phyloP scores from a whole-genome alignment of 1,284 basidiomycete species.

The Lentinus polychrous region DNA sequence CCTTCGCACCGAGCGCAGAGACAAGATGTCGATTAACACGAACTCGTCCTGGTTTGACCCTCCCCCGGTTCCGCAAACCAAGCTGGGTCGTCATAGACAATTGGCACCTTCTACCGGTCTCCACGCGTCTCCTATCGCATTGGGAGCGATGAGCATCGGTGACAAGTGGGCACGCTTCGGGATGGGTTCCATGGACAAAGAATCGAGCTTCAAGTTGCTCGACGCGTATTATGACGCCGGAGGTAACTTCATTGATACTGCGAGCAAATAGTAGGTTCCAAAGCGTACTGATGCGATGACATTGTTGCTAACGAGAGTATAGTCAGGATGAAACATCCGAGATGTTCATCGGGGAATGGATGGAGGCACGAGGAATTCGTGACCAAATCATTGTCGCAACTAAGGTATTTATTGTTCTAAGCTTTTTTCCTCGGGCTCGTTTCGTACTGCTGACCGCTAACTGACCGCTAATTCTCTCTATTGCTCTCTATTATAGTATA shows the following conservation, averaged over 20 bases:
- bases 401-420: slow-evolving; percentile 14
- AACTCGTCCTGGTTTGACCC: too few relatives aligned
- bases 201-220: slow-evolving; percentile 34
- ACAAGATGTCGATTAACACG: too few relatives aligned
- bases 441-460: too few relatives aligned
- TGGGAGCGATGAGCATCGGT: slow-evolving; percentile 45
- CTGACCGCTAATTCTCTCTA: neutral
- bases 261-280: slow-evolving; percentile 8
- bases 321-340: slow-evolving; percentile 7
- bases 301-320: neutral
- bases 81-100: slow-evolving; percentile 37
- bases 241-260: slow-evolving; percentile 28
- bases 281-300: neutral
- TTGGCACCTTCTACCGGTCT: slow-evolving; percentile 31
- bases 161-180: slow-evolving; percentile 32
- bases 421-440: too few relatives aligned
- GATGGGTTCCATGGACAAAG: slow-evolving; percentile 31
- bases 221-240: slow-evolving; percentile 35
- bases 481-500: slow-evolving; percentile 27
- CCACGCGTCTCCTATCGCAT: slow-evolving; percentile 39
- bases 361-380: slow-evolving; percentile 26
- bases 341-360: slow-evolving; percentile 31
- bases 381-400: slow-evolving; percentile 34
- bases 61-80: slow-evolving; percentile 14
- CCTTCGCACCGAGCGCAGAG: too few relatives aligned